phyloP scores from a whole-genome alignment of 805 yeast genomes.

The Wickerhamiella parazyma region DNA sequence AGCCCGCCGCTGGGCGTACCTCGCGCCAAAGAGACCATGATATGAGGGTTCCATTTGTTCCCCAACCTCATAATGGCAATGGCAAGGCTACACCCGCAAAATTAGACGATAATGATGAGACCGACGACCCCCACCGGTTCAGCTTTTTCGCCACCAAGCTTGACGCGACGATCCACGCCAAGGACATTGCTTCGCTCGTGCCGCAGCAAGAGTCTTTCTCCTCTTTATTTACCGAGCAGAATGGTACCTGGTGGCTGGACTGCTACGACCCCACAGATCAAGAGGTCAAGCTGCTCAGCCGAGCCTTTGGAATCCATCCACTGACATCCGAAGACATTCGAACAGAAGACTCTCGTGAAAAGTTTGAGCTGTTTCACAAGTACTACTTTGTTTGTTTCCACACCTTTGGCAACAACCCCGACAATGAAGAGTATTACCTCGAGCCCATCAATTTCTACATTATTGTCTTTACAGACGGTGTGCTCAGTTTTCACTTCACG shows the following conservation, averaged over 20 bases:
- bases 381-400: conserved; percentile 96
- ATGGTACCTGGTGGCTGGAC: conserved; percentile 92
- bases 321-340: conserved; percentile 95
- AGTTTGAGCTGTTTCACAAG: conserved; percentile 78
- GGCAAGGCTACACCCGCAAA: not conserved
- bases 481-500: conserved; percentile 45
- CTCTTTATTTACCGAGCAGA: conserved; percentile 55
- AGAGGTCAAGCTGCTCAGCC: conserved; percentile 83
- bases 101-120: not conserved
- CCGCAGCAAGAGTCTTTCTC: conserved; percentile 44
- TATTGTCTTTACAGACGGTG: conserved; percentile 47
- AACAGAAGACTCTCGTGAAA: conserved; percentile 93
- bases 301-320: conserved; percentile 95
- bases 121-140: conserved; percentile 37
- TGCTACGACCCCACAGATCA: conserved; percentile 87
- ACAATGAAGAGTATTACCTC: conserved; percentile 34
- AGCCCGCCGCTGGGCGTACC: not conserved
- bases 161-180: conserved; percentile 81
- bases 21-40: not conserved
- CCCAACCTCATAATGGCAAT: not conserved
- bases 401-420: conserved; percentile 86
- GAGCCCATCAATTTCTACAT: conserved; percentile 50
- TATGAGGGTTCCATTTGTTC: conserved; percentile 1
- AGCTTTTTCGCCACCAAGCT: conserved; percentile 68
- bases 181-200: conserved; percentile 68